Conservation (phyloP, 257 asterid species). For the Ballota nigra region DNA sequence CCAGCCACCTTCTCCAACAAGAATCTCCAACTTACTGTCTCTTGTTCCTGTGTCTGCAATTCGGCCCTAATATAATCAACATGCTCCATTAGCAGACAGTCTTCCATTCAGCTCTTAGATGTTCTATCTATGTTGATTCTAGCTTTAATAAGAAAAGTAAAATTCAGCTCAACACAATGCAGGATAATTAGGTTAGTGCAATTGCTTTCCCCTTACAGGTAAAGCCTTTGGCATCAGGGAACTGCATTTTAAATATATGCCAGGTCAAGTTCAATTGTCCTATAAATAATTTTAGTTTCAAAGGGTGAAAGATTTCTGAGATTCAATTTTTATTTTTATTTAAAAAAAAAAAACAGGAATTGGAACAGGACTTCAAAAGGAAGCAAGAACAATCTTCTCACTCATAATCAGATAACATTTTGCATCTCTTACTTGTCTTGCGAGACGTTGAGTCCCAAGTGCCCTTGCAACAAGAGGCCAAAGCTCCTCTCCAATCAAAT, state of each 20-base stretch:
- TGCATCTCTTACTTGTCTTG: conserved; percentile 68
- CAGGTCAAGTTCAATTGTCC: conserved; percentile 5
- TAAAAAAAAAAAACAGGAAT: neutral
- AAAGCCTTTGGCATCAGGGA: neutral
- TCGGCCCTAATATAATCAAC: conserved; percentile 55
- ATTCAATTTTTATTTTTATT: neutral
- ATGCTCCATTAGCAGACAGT: conserved; percentile 24
- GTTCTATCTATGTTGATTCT: conserved; percentile 11
- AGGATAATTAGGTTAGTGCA: neutral
- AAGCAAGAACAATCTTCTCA: conserved; percentile 3
- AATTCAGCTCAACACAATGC: neutral
- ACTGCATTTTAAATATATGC: neutral
- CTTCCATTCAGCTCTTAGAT: conserved; percentile 15
- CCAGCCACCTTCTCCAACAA: conserved; percentile 93
- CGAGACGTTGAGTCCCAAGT: conserved; percentile 78
- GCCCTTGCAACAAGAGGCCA: conserved; percentile 83
- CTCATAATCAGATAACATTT: neutral
- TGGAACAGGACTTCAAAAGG: neutral
- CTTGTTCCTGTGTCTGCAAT: conserved; percentile 81
- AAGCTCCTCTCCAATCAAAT: conserved; percentile 59
- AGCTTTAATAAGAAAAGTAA: neutral
- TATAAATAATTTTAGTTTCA: neutral
- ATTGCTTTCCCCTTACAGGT: neutral
- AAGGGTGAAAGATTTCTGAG: neutral
- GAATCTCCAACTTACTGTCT: conserved; percentile 90